Conservation (phyloP, 257 asterid genomes). For the Solanum sparsipilum region DNA sequence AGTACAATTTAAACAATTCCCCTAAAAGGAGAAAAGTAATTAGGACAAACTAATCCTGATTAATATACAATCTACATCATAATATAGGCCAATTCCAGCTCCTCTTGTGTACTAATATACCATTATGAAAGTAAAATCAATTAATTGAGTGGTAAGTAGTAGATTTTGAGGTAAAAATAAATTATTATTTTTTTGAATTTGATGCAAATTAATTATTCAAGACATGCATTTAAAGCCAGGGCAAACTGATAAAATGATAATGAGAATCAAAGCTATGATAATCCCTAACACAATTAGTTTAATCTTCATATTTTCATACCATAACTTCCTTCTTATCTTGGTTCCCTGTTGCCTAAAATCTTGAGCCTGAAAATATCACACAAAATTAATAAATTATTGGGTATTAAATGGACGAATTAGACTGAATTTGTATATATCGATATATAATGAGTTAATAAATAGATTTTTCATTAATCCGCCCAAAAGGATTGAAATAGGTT, state of each 20-base stretch:
- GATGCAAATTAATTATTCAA: not conserved
- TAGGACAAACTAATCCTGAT: not conserved
- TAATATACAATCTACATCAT: not conserved
- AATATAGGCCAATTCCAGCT: not conserved
- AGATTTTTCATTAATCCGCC: not conserved
- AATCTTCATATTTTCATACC: constrained; percentile 45
- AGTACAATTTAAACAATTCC: not conserved
- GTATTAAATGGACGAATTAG: not conserved
- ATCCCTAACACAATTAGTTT: constrained; percentile 32
- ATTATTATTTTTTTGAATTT: not conserved
- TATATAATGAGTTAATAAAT: not conserved
- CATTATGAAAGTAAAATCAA: not conserved
- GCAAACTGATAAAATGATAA: constrained; percentile 31
- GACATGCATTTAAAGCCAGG: constrained; percentile 27
- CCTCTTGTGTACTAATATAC: not conserved
- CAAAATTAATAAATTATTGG: not conserved
- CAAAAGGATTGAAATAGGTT: not conserved
- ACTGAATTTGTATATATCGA: not conserved
- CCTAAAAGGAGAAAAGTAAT: not conserved
- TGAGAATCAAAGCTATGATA: constrained; percentile 16
- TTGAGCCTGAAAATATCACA: constrained; percentile 29
- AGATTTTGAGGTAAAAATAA: not conserved
- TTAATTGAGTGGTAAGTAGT: not conserved
- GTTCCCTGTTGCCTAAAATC: constrained; percentile 43
- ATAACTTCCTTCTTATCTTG: constrained; percentile 34